Evolutionary conservation across 2,329 filamentous ascomycete genomes (phyloP), one percentile per base, ranked within the genome.

Genomic region (Aureobasidium musti): DNA sequence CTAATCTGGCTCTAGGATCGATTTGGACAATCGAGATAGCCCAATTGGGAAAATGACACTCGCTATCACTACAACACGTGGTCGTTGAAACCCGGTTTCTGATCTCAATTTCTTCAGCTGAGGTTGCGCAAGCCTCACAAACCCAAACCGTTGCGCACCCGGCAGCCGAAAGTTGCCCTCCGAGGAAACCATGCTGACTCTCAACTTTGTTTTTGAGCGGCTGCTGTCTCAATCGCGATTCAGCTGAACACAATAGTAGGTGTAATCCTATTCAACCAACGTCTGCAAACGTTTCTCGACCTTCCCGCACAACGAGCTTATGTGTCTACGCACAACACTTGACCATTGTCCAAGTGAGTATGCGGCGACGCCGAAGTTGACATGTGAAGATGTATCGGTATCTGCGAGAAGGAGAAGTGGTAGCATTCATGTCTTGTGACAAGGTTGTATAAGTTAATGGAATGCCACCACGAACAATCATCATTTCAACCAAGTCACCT

Each of bases 61-160:
- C 17, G 14, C 49, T 52, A 19, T 30, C 43, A 52, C 49, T 26
- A 52, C 49, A 3, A 52, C 49, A n/a, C 47, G 26, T 8, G 49
- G 49, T 52, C 49, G 49, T 52, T 52, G 49, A 52, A 52, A 52
- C 49, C 49, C 49, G 49, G 49, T 52, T 30, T 52, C 49, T 52
- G 49, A 33, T 39, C 35, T 28, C 13, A 23, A 5, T 14, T 21
- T 43, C 37, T 28, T 49, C 45, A 49, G 45, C 45, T 49, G 21
- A 13, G 7, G 23, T 26, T 11, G 49, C 28, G 49, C 49, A 52
- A 52, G 49, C 49, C 49, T 30, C 26, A 26, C 7, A 33, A 30
- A 52, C 10, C 4, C 35, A 17, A 39, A 39, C 49, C 49, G 49
- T 52, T 52, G 28, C 49, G 19, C 17, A 30, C 11, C 49, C 49